Base-by-base conservation (phyloP, 1,139 yeast genomes). In the Ogataea hybrid region DNA sequence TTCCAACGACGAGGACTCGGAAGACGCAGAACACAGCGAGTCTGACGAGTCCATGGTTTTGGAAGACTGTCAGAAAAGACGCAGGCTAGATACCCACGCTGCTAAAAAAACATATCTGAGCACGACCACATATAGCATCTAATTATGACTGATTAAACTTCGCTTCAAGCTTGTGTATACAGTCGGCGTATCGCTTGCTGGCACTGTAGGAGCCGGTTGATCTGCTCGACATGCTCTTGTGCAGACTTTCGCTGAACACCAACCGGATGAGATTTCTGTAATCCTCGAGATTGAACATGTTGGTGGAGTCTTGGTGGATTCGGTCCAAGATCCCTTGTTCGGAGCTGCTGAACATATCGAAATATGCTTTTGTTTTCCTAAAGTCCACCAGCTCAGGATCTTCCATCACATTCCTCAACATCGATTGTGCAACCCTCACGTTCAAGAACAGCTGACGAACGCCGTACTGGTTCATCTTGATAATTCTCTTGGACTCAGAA, bases 341-440 rank as follows among this genome's bases (percentile, higher is more conserved):
- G 11, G 56, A 44, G 28, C 63, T 54, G 8, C 75, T 69, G 59
- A 77, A 71, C 54, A 78, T 56, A 34, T 79, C 79, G 58, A 79
- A 86, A 62, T 80, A 86, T 8, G 67, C 62, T 5, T 83, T 65
- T 0, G 87, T 73, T 31, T 69, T 65, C 15, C 73, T 63, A 63
- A 85, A 82, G 50, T 80, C 77, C 6, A 83, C 79, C n/a, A 68
- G 65, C 37, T 75, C 75, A 0, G 87, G 81, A 38, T 75, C 72
- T 16, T 67, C 62, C 52, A 79, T 73, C 17, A 85, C 70, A 46
- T 79, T 80, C 52, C 88, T 74, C 47, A 84, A 73, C 72, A 82
- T 78, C 58, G 86, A 95, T 63, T 85, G 95, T 37, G 87, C 64
- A 0, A 86, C 82, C 43, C 79, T 73, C 27, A 86, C 80, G 58